phyloP scores from a whole-genome alignment of 1,139 yeast genomes.

The Lodderomyces oxycetoniae region DNA sequence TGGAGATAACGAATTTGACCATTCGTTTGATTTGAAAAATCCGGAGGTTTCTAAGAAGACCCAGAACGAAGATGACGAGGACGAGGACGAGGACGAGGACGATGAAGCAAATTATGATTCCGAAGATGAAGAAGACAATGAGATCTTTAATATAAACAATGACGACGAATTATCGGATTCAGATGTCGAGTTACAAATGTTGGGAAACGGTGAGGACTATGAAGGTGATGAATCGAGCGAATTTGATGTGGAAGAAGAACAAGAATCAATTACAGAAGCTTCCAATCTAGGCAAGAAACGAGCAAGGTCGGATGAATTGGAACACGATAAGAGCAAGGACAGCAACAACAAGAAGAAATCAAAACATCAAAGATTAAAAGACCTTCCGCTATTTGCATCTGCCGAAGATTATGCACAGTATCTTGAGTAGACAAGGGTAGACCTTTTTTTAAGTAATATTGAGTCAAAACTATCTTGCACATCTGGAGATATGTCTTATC shows the following conservation, averaged over 20 bases:
- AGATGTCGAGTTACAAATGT: constrained; percentile 24
- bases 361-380: constrained; percentile 59
- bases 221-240: constrained; percentile 24
- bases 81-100: constrained; percentile 12
- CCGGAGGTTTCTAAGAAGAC: constrained; percentile 20
- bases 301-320: constrained; percentile 14
- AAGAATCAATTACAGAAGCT: constrained; percentile 15
- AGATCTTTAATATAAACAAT: constrained; percentile 28
- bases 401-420: constrained; percentile 75
- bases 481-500: too few relatives aligned
- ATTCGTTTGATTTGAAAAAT: not conserved
- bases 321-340: too few relatives aligned
- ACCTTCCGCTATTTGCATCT: constrained; percentile 82
- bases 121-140: constrained; percentile 17
- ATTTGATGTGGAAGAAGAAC: constrained; percentile 19
- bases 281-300: constrained; percentile 22
- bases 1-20: constrained; percentile 17
- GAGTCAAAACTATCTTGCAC: too few relatives aligned
- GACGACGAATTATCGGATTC: constrained; percentile 40
- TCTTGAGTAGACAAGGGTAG: too few relatives aligned
- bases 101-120: constrained; percentile 18
- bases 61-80: constrained; percentile 13
- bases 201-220: constrained; percentile 29
- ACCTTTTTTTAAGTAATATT: too few relatives aligned
- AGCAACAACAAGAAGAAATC: constrained; percentile 21